Conservation (phyloP, 2,329 filamentous ascomycete species). For the Lomentospora prolificans region DNA sequence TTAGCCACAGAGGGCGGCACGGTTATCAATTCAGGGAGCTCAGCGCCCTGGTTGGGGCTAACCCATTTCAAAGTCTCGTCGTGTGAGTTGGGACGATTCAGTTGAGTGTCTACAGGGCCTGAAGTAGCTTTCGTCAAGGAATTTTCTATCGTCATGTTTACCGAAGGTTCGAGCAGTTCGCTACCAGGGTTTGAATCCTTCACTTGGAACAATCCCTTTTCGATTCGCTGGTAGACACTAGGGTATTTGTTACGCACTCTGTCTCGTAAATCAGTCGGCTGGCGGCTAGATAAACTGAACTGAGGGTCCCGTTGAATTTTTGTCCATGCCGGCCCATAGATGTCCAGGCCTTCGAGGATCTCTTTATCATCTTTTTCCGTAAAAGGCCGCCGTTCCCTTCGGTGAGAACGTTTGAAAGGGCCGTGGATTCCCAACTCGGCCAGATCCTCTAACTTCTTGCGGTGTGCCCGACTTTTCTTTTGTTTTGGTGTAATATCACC, state of each 20-base stretch:
- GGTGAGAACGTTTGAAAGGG: conserved; percentile 52
- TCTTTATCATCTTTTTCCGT: conserved; percentile 53
- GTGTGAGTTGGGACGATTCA: conserved; percentile 30
- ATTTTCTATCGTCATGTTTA: conserved; percentile 39
- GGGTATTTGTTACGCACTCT: conserved; percentile 55
- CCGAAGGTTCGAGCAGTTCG: conserved; percentile 39
- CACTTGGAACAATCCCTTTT: conserved; percentile 41
- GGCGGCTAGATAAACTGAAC: conserved; percentile 47
- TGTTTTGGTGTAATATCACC: conserved; percentile 19
- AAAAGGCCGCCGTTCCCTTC: conserved; percentile 51
- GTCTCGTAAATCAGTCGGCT: conserved; percentile 54
- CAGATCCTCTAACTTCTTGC: conserved; percentile 46
- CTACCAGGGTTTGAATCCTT: conserved; percentile 30
- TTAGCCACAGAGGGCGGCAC: conserved; percentile 12
- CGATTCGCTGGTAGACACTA: conserved; percentile 44
- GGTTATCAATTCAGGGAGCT: conserved; percentile 17
- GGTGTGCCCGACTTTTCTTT: conserved; percentile 43
- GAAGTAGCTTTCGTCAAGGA: conserved; percentile 28
- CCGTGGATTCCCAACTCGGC: conserved; percentile 49
- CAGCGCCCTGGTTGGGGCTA: conserved; percentile 19
- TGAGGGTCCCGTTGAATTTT: conserved; percentile 51
- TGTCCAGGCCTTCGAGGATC: conserved; percentile 49
- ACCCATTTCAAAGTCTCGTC: conserved; percentile 38
- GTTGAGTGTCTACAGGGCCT: conserved; percentile 25
- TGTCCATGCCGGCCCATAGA: conserved; percentile 55